Evolutionary conservation across 768 basidiomycete species (phyloP).

Genomic region (Auricularia sp.): DNA sequence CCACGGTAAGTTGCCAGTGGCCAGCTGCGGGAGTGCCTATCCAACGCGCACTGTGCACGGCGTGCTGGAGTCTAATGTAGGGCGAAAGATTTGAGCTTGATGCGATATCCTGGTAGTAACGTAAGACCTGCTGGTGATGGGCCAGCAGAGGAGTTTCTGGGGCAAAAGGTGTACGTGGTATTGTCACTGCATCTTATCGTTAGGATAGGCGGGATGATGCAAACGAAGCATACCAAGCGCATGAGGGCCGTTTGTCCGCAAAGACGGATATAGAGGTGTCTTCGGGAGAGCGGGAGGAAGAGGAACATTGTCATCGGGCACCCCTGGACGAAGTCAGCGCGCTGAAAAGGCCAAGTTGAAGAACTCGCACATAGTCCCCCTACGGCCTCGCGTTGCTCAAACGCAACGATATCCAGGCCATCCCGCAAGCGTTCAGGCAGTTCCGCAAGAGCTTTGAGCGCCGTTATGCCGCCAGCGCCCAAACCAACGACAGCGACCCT

Average conservation of each 20-base stretch:
- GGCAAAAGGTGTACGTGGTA: conserved; percentile 42
- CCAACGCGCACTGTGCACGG: conserved; percentile 36
- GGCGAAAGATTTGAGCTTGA: conserved; percentile 28
- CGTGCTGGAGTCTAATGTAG: conserved; percentile 34
- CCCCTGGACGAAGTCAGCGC: conserved; percentile 10
- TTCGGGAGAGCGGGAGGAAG: conserved; percentile 40
- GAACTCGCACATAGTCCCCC: conserved; percentile 38
- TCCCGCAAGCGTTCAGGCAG: conserved; percentile 29
- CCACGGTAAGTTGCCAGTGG: conserved; percentile 36
- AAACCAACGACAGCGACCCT: conserved; percentile 49
- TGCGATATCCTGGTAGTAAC: conserved; percentile 39
- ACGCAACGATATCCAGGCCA: conserved; percentile 40
- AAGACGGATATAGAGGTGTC: conserved; percentile 43
- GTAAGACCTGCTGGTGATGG: conserved; percentile 32
- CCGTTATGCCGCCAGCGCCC: conserved; percentile 46
- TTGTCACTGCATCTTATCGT: conserved; percentile 29
- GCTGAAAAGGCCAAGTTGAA: background rate
- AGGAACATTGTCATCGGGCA: conserved; percentile 21
- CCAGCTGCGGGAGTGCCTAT: conserved; percentile 28
- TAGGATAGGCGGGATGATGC: background rate
- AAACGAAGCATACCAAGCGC: conserved; percentile 26
- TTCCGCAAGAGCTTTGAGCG: conserved; percentile 41
- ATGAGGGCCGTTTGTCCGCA: conserved; percentile 46
- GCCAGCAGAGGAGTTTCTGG: conserved; percentile 44
- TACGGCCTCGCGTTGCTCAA: conserved; percentile 41